A percentile compares a stretch with the other conserved stretches of the same genome.
These are phyloP conservation scores for Verticillium dahliae DNA, from an alignment of 2,329 filamentous ascomycete species.

Conservation along the genomic window DNA sequence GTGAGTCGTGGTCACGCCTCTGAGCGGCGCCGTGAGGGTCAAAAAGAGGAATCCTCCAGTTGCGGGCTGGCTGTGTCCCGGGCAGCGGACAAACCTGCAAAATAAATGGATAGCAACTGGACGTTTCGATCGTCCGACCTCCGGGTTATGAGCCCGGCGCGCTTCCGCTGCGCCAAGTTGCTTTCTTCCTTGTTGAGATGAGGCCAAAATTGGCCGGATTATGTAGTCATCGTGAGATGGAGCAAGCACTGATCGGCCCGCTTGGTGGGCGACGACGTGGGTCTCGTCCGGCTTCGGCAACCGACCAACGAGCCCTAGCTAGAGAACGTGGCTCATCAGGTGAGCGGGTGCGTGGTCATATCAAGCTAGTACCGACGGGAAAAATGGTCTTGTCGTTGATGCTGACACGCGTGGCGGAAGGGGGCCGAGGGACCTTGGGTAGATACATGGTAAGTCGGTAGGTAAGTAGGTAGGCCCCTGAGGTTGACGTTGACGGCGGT, in stretches of 20 bases:
- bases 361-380: background rate
- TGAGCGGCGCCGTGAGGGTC: too few species aligned
- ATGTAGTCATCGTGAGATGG: background rate
- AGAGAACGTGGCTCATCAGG: background rate
- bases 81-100: background rate
- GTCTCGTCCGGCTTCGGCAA: background rate
- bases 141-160: slow-evolving; percentile 3
- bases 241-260: background rate
- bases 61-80: background rate
- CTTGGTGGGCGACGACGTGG: background rate
- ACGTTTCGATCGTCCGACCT: slow-evolving; percentile 1
- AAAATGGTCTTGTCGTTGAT: background rate
- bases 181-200: background rate
- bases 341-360: background rate
- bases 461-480: too few species aligned
- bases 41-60: too few species aligned
- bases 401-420: too few species aligned
- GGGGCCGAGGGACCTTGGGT: too few species aligned
- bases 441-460: too few species aligned
- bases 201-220: background rate
- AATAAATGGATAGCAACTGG: background rate
- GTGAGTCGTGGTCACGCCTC: too few species aligned
- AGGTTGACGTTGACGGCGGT: too few species aligned
- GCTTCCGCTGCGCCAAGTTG: slow-evolving; percentile 3
- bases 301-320: background rate